Evolutionary conservation across 441 rosid genomes (phyloP), one percentile per base, ranked within the genome.

Genomic region (Croton laevigatus): DNA sequence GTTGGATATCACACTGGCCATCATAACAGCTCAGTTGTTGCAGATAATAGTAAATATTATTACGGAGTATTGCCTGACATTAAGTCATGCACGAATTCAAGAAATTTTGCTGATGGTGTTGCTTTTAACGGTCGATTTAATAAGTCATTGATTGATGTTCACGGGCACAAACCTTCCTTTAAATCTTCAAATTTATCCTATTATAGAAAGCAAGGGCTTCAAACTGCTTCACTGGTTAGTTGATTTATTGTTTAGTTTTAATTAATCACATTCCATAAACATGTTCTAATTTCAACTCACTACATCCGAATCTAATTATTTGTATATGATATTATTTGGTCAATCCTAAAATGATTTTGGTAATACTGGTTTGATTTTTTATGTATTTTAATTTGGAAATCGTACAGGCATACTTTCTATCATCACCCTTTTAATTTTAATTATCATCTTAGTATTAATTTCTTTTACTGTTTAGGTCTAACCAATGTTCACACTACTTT

Each of bases 151-250:
- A 20, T 76, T 8, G 82, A 86, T 75, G 73, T 78, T 62, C 82
- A 81, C 65, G 79, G 75, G 13, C 79, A 87, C 65, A 85, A 79
- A 49, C 83, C 87, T 6, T 69, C 78, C 78, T 81, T 76, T 46
- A 88, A 84, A 65, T 73, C 89, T 11, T 70, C 75, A 77, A 82
- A 54, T 77, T 67, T 76, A 62, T 86, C 91, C 0, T 84, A 86
- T 65, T 70, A 79, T 40, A 84, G 81, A 78, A 89, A 87, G 80
- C 88, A 81, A 79, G 86, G 82, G 46, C 76, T 76, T 37, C 85
- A 75, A 68, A 55, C 82, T 51, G 70, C 81, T 68, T 69, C 86
- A 19, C 59, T 34, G 76, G 88, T 89, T 71, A 71, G 90, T 69
- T 38, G 1, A 34, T 22, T 4, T 49, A 49, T 13, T 49, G 5